These are phyloP conservation scores for Epithemia pelagica DNA, from an alignment of 108 stramenopile genomes.

Conservation along the genomic window DNA sequence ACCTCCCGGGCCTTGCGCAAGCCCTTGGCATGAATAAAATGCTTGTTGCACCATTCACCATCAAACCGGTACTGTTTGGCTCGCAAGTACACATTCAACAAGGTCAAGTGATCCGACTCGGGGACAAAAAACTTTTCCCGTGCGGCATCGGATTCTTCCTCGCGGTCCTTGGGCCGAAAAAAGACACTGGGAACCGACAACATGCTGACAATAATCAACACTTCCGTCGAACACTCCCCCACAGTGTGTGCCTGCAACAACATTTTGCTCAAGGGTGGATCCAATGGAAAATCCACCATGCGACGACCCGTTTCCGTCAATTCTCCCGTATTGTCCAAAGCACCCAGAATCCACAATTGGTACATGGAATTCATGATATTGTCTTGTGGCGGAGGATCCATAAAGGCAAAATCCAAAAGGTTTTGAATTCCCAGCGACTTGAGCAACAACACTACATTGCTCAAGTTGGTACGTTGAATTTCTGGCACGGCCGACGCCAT, in stretches of 20 bases:
- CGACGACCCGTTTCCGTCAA: slow-evolving; percentile 86
- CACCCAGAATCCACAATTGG: slow-evolving; percentile 97
- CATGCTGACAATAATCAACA: slow-evolving; percentile 94
- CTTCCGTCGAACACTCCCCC: slow-evolving; percentile 85
- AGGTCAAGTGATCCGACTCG: slow-evolving; percentile 95
- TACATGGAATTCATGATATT: slow-evolving; percentile 96
- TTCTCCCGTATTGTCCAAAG: slow-evolving; percentile 92
- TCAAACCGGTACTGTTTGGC: slow-evolving; percentile 92
- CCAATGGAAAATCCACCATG: slow-evolving; percentile 97
- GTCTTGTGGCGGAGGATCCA: slow-evolving; percentile 97
- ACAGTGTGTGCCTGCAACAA: slow-evolving; percentile 87
- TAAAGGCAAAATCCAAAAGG: slow-evolving; percentile 94
- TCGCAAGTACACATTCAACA: slow-evolving; percentile 93
- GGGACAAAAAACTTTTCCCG: slow-evolving; percentile 99
- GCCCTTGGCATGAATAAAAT: slow-evolving; percentile 96
- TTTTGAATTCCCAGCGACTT: slow-evolving; percentile 94
- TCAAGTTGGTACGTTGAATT: slow-evolving; percentile 96
- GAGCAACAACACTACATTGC: slow-evolving; percentile 97
- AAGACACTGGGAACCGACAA: slow-evolving; percentile 95
- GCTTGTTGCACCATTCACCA: slow-evolving; percentile 91
- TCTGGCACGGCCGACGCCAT: slow-evolving; percentile 95
- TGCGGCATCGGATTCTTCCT: slow-evolving; percentile 97
- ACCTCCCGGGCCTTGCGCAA: slow-evolving; percentile 96
- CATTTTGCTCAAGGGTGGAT: slow-evolving; percentile 97
- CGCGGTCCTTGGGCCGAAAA: slow-evolving; percentile 94